Percentiles rank a stretch among this genome's conserved stretches.
phyloP scores from a whole-genome alignment of 306 rosid genomes.

The Begonia masoniana region DNA sequence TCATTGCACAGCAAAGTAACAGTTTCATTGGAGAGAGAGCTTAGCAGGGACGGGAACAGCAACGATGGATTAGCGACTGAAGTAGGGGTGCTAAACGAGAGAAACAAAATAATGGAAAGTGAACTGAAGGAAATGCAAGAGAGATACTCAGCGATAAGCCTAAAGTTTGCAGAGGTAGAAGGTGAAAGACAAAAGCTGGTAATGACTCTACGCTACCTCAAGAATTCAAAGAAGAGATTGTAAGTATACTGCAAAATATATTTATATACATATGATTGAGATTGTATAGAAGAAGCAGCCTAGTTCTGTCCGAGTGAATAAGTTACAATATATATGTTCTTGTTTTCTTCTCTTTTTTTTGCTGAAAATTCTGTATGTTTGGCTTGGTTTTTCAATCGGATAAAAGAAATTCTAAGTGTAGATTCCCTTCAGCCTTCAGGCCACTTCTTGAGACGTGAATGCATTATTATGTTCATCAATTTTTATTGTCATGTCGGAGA shows the following conservation, averaged over 20 bases:
- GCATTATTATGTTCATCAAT: too few relatives aligned
- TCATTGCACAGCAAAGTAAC: slow-evolving; percentile 20
- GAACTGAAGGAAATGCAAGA: slow-evolving; percentile 96
- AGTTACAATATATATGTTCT: slow-evolving; percentile 29
- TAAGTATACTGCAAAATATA: slow-evolving; percentile 6
- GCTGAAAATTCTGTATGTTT: slow-evolving; percentile 1
- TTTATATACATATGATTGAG: slow-evolving; percentile 9
- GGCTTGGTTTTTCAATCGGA: background rate
- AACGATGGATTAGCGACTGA: slow-evolving; percentile 23
- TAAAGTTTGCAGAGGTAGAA: slow-evolving; percentile 93
- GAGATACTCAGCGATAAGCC: slow-evolving; percentile 96
- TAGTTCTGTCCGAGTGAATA: slow-evolving; percentile 31
- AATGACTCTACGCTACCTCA: slow-evolving; percentile 75
- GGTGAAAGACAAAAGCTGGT: slow-evolving; percentile 96
- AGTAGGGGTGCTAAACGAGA: slow-evolving; percentile 42
- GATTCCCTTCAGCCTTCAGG: too few relatives aligned
- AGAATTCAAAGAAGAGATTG: slow-evolving; percentile 40
- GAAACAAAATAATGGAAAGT: slow-evolving; percentile 63
- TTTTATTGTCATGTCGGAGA: too few relatives aligned
- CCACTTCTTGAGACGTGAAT: too few relatives aligned
- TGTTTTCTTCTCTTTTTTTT: background rate
- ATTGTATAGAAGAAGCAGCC: slow-evolving; percentile 35
- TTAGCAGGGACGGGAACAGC: slow-evolving; percentile 7
- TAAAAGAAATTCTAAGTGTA: too few relatives aligned
- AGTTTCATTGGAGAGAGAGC: slow-evolving; percentile 18